Base-by-base conservation (phyloP, 1,139 yeast species). In the Wickerhamomyces sp. region DNA sequence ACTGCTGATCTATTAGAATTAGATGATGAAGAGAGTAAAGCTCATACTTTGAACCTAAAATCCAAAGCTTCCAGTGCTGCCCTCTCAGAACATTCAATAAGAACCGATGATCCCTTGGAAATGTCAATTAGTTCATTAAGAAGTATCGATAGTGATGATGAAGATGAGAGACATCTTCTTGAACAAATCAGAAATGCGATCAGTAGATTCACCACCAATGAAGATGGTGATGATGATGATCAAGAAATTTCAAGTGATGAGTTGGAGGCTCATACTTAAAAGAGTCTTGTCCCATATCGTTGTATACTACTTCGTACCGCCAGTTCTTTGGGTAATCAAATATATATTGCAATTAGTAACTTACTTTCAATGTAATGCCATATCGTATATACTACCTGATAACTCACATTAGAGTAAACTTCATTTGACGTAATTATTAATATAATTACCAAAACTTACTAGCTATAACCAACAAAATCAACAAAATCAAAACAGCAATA, bases 381-480 rank as follows among this genome's bases (percentile, higher is more conserved):
- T 18, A 18, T 18, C 23, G 23, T 18, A 18, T 4, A 18, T 18
- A 3, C 23, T 18, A 18, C 23, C 23, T 18, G 23, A 18, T 3
- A 18, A 18, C 23, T 18, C 29, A 27, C 15, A 15, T 37, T 27
- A 27, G 26, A 10, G 9, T 10, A 23, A 37, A 27, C 10, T 15
- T 18, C 8, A 33, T 27, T 18, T 7, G 10, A 37, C 34, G 34
- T 15, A 18, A 13, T 10, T 14, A 41, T 30, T 13, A 9, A 13
- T 29, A 44, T 45, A 57, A 41, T 45, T 41, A 85, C 78, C 84
- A 78, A 64, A 93, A 89, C 66, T 93, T 93, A 62, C 93, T 84
- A 45, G 88, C 90, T 52, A 93, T 73, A 27, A 91, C 97, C 54
- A 94, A 73, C 52, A 93, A 71, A 47, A 94, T 94, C 58, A 94